These are phyloP conservation scores for Colletotrichum viniferum DNA, from an alignment of 2,329 filamentous ascomycete species.

Conservation along the genomic window DNA sequence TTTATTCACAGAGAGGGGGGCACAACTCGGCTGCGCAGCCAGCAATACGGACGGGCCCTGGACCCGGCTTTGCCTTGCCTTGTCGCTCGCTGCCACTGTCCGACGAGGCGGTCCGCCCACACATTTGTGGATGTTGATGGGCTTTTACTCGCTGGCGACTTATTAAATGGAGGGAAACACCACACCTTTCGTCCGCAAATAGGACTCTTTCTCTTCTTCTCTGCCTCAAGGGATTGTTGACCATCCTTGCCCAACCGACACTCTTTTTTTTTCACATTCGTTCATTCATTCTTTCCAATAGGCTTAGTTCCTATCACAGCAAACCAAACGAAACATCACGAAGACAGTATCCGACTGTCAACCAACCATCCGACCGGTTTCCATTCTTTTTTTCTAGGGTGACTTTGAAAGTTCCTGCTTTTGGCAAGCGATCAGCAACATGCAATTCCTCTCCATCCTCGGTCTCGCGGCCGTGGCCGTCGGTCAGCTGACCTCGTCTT, in stretches of 20 bases:
- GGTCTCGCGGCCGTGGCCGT: slow-evolving; percentile 17
- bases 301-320: neutral
- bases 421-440: neutral
- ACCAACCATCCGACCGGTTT: neutral
- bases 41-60: neutral
- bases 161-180: slow-evolving; percentile 11
- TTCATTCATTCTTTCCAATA: slow-evolving; percentile 13
- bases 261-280: slow-evolving; percentile 8
- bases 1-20: neutral
- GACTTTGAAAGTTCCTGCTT: slow-evolving; percentile 10
- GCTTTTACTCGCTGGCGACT: neutral
- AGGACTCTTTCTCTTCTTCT: neutral
- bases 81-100: neutral
- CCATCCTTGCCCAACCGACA: slow-evolving; percentile 17
- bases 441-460: slow-evolving; percentile 7
- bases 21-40: neutral
- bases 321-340: neutral
- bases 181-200: neutral
- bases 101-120: neutral
- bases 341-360: neutral
- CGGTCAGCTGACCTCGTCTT: slow-evolving; percentile 24
- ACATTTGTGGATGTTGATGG: slow-evolving; percentile 1
- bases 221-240: slow-evolving; percentile 18
- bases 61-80: neutral
- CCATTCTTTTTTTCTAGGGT: neutral